Base-by-base conservation (phyloP, 345 rosid species). In the Eutrema heterophyllum region DNA sequence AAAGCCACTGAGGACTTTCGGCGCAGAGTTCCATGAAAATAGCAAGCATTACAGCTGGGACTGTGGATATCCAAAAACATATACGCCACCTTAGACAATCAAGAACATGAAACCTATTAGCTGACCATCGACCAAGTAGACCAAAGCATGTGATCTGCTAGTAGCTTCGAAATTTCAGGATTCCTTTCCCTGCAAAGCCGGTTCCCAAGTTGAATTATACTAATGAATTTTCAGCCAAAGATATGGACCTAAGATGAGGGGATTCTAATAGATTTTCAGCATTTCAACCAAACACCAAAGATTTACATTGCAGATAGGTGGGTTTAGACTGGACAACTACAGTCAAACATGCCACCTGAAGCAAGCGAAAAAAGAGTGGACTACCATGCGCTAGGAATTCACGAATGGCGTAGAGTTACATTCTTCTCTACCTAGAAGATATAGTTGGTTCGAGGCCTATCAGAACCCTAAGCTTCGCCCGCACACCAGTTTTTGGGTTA, bases 1-100 rank as follows among this genome's bases (percentile, higher is more conserved):
- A 86, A 83, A 89, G 98, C 98, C 98, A 94, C 64, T 89, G 91
- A 80, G 98, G 98, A 81, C 97, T 88, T 83, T 94, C 97, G 40
- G 84, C 96, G 57, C 89, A 89, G 75, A 91, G 83, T 83, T 86
- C 84, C 87, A 93, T 87, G 39, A 84, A 70, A 36, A 91, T 48
- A 60, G 87, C 90, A 64, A 94, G 96, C 49, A 85, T 43, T 49
- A 83, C 87, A 50, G 97, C 96, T 72, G 97, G 98, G 81, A 86
- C 60, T 40, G 63, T 72, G 60, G 97, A 85, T 65, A 82, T 82
- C 91, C 87, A 87, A 79, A 93, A 93, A 76, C 97, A 91, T 67
- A 87, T 78, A 27, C 96, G 91, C 98, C 98, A 94, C 98, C 98
- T 94, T 55, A 56, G 15, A 46, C 35, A 76, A 69, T 56, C 58